A percentile compares a stretch with the other conserved stretches of the same genome.
Conservation (phyloP, 768 basidiomycete genomes). For the Tylopilus rubrobrunneus region DNA sequence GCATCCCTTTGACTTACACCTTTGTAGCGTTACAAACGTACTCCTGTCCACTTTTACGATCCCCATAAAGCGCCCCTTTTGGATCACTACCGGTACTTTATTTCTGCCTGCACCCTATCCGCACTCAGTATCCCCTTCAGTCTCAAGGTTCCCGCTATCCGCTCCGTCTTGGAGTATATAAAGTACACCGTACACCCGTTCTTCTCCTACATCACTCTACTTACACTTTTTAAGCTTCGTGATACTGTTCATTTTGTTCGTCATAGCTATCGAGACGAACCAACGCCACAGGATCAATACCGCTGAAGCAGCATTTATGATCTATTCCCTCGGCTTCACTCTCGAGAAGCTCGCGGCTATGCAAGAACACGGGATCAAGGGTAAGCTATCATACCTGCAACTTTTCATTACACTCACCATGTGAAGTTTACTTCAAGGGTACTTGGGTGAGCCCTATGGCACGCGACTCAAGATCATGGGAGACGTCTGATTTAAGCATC, state of each 20-base stretch:
- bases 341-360: constrained; percentile 92
- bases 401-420: constrained; percentile 3
- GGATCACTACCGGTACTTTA: constrained; percentile 83
- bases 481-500: constrained; percentile 14
- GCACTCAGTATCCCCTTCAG: constrained; percentile 33
- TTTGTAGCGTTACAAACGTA: constrained; percentile 86
- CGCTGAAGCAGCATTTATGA: constrained; percentile 73
- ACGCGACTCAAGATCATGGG: constrained; percentile 8
- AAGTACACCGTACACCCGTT: constrained; percentile 47
- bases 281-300: constrained; percentile 57
- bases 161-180: constrained; percentile 83
- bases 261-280: constrained; percentile 75
- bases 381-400: constrained; percentile 33
- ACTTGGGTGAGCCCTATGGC: constrained; percentile 58
- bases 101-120: neutral
- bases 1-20: neutral
- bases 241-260: constrained; percentile 72
- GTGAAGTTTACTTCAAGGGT: constrained; percentile 74
- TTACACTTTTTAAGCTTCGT: constrained; percentile 51
- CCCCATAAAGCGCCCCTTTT: constrained; percentile 91
- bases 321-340: constrained; percentile 76
- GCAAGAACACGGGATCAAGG: constrained; percentile 92
- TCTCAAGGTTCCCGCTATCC: constrained; percentile 89
- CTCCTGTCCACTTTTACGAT: constrained; percentile 90
- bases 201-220: neutral